Evolutionary conservation across 169 alveolate genomes (phyloP), one percentile per base, ranked within the genome.

Genomic region (Plasmodium malariae): DNA sequence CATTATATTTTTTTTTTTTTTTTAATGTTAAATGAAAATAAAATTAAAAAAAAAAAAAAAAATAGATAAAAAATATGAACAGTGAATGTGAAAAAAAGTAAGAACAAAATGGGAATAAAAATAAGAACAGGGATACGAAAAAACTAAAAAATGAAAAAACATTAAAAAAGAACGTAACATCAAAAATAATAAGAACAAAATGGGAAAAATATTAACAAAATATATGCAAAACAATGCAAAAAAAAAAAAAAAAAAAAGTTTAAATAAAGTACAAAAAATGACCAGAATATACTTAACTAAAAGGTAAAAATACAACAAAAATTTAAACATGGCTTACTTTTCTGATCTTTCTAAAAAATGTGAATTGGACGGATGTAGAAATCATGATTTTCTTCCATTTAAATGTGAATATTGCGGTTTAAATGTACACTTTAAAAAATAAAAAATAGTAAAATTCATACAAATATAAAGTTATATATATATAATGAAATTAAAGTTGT

Each of bases 341-440:
- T 80, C 90, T 14, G 80, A 80, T 59, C 65, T 80, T 26, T n/a
- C 55, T 37, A 65, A 69, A 30, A 54, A 80, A 43, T 80, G 90
- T 21, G 83, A 80, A 19, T 14, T 80, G 51, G 80, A 48, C 26
- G 90, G 90, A 26, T 80, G 90, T 32, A 80, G 90, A 59, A 49
- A 65, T 43, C 90, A 80, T 65, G 90, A 80, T 57, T 80, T 80
- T 65, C 90, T 80, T 67, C 90, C 90, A 17, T 68, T 49, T 30
- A 65, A 80, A 59, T 80, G 90, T 80, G 83, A 80, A 80, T 80
- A 80, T 59, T 80, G 90, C 36, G 67, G 32, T 28, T 65, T 80
- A 54, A 48, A 40, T 49, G 90, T 80, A 80, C 28, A n/a, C n/a
- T n/a, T n/a, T n/a, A n/a, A n/a, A n/a, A 43, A 67, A 65, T 5